These are phyloP conservation scores for Carnegiea gigantea DNA, from an alignment of 179 eudicot genomes.

Conservation along the genomic window DNA sequence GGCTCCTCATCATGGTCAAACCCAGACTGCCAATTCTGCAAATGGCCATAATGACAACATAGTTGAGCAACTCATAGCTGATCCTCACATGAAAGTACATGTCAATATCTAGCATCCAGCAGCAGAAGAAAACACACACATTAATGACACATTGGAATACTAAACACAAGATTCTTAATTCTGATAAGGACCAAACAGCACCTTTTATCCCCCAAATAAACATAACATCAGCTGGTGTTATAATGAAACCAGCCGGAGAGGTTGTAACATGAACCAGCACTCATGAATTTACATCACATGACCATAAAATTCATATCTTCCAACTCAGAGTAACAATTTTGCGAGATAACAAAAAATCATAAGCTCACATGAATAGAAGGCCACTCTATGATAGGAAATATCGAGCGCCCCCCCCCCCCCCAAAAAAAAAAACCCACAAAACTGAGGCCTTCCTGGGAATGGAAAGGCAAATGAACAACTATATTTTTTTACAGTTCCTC, in stretches of 20 bases:
- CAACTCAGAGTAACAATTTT: not conserved
- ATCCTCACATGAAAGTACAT: not conserved
- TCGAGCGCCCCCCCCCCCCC: not conserved
- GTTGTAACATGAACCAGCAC: too few relatives aligned
- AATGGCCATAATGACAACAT: conserved; percentile 17
- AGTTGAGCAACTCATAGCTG: conserved; percentile 10
- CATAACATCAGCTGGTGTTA: too few relatives aligned
- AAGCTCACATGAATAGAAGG: not conserved
- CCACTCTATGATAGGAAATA: not conserved
- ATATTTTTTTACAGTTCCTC: too few relatives aligned
- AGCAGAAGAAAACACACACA: not conserved
- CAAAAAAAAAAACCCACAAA: too few relatives aligned
- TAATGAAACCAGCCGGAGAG: too few relatives aligned
- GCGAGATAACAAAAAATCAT: not conserved
- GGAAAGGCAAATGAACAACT: not conserved
- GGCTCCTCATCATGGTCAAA: conserved; percentile 42
- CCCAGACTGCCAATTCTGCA: conserved; percentile 59
- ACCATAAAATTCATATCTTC: not conserved
- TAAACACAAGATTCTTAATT: not conserved
- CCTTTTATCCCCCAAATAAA: not conserved
- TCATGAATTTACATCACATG: not conserved
- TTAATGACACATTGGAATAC: not conserved
- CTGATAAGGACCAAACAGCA: not conserved
- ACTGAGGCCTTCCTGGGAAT: not conserved
- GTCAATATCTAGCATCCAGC: not conserved